A percentile compares a stretch with the other conserved stretches of the same genome.
These are phyloP conservation scores for Paecilomyces sp. DNA, from an alignment of 2,329 filamentous ascomycete genomes.

Conservation along the genomic window DNA sequence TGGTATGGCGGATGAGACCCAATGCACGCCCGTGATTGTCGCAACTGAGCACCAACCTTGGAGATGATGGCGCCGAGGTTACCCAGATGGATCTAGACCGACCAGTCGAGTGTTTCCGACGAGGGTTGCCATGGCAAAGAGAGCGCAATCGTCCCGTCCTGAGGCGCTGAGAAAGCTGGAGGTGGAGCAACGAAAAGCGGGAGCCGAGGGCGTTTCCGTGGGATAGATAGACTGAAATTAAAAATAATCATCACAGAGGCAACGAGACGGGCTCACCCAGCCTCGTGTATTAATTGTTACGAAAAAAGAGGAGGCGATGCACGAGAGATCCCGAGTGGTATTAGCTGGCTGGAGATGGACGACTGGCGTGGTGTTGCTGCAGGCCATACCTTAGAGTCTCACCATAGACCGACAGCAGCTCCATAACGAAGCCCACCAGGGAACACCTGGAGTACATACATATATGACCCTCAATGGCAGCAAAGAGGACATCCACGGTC, in stretches of 20 bases:
- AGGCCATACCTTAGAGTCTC: background rate
- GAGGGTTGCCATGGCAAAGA: background rate
- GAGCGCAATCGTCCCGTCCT: background rate
- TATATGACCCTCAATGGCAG: background rate
- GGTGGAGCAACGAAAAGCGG: background rate
- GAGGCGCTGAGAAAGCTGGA: background rate
- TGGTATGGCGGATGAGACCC: background rate
- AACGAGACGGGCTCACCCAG: too few species aligned
- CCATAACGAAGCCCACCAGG: background rate
- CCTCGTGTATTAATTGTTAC: too few species aligned
- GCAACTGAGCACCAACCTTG: background rate
- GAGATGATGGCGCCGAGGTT: background rate
- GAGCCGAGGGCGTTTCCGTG: background rate
- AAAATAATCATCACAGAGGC: too few species aligned
- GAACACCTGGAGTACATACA: background rate
- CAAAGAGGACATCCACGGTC: background rate
- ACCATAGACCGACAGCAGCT: background rate
- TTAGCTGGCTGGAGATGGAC: background rate
- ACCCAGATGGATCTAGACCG: background rate
- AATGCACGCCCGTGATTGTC: background rate
- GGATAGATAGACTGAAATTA: background rate
- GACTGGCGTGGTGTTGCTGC: background rate
- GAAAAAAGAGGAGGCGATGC: too few species aligned
- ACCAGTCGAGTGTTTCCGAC: background rate
- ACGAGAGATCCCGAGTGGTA: too few species aligned